A percentile compares a stretch with the other conserved stretches of the same genome.
Conservation (phyloP, 2,329 filamentous ascomycete species). For the Teratosphaeriaceae sp. region DNA sequence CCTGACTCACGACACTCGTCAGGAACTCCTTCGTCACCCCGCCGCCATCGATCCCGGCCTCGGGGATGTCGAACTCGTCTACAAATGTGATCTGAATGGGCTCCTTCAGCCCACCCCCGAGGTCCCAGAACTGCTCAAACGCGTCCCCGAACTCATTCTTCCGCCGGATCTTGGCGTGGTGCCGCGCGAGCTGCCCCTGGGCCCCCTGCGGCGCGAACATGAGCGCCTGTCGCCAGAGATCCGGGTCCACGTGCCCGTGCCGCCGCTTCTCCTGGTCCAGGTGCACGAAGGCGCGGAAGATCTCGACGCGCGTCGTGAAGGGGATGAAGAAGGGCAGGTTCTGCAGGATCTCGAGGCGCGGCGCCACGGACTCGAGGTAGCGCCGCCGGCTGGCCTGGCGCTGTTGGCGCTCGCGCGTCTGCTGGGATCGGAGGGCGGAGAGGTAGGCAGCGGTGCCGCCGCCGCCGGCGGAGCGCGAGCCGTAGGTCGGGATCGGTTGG, state of each 20-base stretch:
- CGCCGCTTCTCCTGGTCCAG: constrained; percentile 69
- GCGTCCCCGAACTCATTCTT: constrained; percentile 81
- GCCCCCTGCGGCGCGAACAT: constrained; percentile 23
- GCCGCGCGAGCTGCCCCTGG: constrained; percentile 39
- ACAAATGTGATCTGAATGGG: constrained; percentile 96
- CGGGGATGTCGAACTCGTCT: constrained; percentile 76
- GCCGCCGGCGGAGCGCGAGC: no score
- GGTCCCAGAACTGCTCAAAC: constrained; percentile 69
- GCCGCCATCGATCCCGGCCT: constrained; percentile 94
- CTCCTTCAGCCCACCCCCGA: constrained; percentile 82
- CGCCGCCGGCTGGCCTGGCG: constrained; percentile 62
- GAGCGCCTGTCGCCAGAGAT: constrained; percentile 59
- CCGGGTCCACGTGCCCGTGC: constrained; percentile 62
- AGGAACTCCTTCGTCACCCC: constrained; percentile 97
- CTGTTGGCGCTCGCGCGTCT: constrained; percentile 57
- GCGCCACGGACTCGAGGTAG: constrained; percentile 70
- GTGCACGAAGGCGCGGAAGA: constrained; percentile 87
- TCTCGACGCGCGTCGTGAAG: constrained; percentile 82
- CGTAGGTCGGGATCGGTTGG: no score
- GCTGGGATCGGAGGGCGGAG: constrained; percentile 30
- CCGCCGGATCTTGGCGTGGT: constrained; percentile 74
- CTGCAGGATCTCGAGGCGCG: constrained; percentile 80
- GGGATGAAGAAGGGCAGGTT: constrained; percentile 98
- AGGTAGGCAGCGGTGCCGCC: constrained; percentile 25
- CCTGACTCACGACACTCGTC: constrained; percentile 78